Evolutionary conservation across 2,329 filamentous ascomycete species (phyloP).

Genomic region (Cercospora citrullina): DNA sequence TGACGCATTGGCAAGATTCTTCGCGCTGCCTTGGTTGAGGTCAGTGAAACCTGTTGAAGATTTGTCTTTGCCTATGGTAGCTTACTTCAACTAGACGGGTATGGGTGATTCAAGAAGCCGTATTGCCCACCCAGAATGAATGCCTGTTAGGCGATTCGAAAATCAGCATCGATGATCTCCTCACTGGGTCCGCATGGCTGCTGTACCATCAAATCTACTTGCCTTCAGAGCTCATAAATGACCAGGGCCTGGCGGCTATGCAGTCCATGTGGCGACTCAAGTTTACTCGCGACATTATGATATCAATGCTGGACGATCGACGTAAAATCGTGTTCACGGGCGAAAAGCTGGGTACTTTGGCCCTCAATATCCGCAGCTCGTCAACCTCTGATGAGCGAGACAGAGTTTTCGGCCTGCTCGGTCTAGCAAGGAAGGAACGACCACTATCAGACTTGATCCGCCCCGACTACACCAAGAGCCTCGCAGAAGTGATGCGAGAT

Average conservation of each 20-base stretch:
- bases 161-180: neutral
- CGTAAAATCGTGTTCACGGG: neutral
- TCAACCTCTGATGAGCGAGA: neutral
- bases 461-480: neutral
- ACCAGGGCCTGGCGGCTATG: neutral
- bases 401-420: neutral
- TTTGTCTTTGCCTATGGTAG: too few relatives aligned
- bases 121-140: neutral
- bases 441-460: neutral
- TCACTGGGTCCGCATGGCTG: neutral
- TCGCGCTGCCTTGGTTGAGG: neutral
- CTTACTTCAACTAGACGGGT: neutral
- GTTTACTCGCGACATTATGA: neutral
- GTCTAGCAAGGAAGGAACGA: neutral
- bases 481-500: neutral
- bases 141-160: neutral
- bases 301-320: neutral
- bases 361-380: neutral
- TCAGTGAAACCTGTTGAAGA: neutral
- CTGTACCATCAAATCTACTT: neutral
- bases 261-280: neutral
- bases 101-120: neutral
- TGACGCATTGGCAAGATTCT: neutral
- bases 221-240: neutral
- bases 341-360: neutral